phyloP scores from a whole-genome alignment of 208 protist species.

The Acanthamoeba castellanii region DNA sequence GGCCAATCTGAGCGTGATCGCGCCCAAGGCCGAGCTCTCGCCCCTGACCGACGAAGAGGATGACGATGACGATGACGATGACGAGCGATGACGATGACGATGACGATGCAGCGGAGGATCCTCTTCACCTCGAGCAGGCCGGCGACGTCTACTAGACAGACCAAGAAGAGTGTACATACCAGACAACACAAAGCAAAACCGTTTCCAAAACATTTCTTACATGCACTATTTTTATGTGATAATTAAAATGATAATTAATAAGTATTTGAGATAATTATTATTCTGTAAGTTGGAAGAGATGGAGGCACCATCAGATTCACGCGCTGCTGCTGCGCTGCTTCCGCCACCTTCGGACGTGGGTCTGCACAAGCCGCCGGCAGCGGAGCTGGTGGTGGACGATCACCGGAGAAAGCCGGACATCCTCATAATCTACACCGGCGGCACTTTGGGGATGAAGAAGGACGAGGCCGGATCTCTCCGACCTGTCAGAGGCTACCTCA shows the following conservation, averaged over 20 bases:
- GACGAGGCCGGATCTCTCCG: not conserved
- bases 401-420: conserved; percentile 14
- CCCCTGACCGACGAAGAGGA: no score
- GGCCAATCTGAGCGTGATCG: conserved; percentile 35
- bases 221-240: no score
- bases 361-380: not conserved
- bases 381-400: not conserved
- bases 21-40: not conserved
- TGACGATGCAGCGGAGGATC: not conserved
- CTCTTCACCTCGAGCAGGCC: not conserved
- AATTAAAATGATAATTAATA: no score
- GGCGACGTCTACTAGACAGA: not conserved
- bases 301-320: not conserved
- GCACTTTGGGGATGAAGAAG: conserved; percentile 40
- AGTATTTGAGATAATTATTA: no score
- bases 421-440: conserved; percentile 54
- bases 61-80: not conserved
- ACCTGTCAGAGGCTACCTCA: conserved; percentile 29
- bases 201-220: no score
- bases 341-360: not conserved
- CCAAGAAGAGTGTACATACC: no score
- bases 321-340: not conserved
- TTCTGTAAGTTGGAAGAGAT: no score
- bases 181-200: no score
- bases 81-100: not conserved